Evolutionary conservation across 371 early-diverging fungal genomes (phyloP), one percentile per base, ranked within the genome.

Genomic region (Mortierella sp.): DNA sequence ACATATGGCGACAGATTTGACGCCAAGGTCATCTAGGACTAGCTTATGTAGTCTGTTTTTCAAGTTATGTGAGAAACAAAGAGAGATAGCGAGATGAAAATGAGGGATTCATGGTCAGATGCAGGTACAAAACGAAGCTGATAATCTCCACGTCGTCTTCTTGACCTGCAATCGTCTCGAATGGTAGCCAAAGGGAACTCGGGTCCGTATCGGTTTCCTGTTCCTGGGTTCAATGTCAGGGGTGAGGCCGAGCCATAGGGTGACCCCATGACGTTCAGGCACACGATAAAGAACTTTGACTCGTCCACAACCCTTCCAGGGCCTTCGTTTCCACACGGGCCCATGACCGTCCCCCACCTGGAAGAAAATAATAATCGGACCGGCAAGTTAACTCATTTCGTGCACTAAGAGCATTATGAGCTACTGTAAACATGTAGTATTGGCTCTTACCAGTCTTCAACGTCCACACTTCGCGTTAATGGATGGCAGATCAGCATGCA

Each of bases 241-340:
- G 98, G 95, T 7, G 95, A 95, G 0, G 93, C 92, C n/a, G 96
- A 89, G 8, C 98, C 98, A 79, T 98, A 98, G 9, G 98, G 98
- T 19, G 95, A 94, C 11, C 96, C 96, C 43, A 96, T 83, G 0
- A 95, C 95, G 79, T 98, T 98, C 52, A 89, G 93, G 80, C 97
- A 96, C 31, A 97, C 89, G 54, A 98, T 89, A 71, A 96, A 98
- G 81, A 94, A 97, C 62, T 85, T 86, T 26, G 86, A 79, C 9
- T 94, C 84, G 83, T 98, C 97, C 73, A 98, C 95, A 4, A 94
- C 91, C 57, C 85, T 80, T n/a, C 92, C 91, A 19, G 87, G 86
- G 2, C 97, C 97, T 49, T 97, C 86, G 31, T 96, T 82, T 4
- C 94, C 94, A 14, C 96, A 96, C 5, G 12, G 7, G 34, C 70